phyloP scores from a whole-genome alignment of 1,139 yeast genomes.

The Meyerozyma sp. region DNA sequence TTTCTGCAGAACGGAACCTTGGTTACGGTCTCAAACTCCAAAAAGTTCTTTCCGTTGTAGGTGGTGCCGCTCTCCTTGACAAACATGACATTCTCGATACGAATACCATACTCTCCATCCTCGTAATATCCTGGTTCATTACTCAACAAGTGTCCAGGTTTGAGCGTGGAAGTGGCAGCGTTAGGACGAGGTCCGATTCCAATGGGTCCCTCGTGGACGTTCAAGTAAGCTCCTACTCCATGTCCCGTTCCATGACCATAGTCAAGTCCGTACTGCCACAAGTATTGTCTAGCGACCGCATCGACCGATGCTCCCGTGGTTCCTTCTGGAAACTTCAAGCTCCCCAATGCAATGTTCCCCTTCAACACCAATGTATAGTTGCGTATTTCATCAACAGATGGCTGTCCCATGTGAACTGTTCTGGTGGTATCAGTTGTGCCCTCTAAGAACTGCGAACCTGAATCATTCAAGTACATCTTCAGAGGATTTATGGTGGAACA shows the following conservation, averaged over 20 bases:
- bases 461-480: slow-evolving; percentile 80
- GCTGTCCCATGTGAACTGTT: slow-evolving; percentile 75
- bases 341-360: slow-evolving; percentile 82
- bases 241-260: slow-evolving; percentile 97
- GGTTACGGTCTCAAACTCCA: slow-evolving; percentile 81
- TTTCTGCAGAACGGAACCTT: slow-evolving; percentile 80
- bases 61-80: slow-evolving; percentile 46
- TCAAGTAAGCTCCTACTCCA: slow-evolving; percentile 89
- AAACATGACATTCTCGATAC: slow-evolving; percentile 82
- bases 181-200: slow-evolving; percentile 73
- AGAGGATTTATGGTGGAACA: slow-evolving; percentile 68
- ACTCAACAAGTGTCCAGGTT: slow-evolving; percentile 74
- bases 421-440: slow-evolving; percentile 98
- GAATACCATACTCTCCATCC: slow-evolving; percentile 87
- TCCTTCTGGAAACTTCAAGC: slow-evolving; percentile 78
- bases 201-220: slow-evolving; percentile 96
- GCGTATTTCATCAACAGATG: slow-evolving; percentile 59
- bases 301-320: slow-evolving; percentile 83
- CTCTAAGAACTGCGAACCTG: slow-evolving; percentile 90
- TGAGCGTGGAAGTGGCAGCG: slow-evolving; percentile 42
- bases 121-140: slow-evolving; percentile 97
- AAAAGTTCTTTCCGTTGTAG: slow-evolving; percentile 50
- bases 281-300: slow-evolving; percentile 78
- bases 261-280: slow-evolving; percentile 86
- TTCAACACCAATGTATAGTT: slow-evolving; percentile 88